Base-by-base conservation (phyloP, 306 rosid species). In the Canavalia ensiformis region DNA sequence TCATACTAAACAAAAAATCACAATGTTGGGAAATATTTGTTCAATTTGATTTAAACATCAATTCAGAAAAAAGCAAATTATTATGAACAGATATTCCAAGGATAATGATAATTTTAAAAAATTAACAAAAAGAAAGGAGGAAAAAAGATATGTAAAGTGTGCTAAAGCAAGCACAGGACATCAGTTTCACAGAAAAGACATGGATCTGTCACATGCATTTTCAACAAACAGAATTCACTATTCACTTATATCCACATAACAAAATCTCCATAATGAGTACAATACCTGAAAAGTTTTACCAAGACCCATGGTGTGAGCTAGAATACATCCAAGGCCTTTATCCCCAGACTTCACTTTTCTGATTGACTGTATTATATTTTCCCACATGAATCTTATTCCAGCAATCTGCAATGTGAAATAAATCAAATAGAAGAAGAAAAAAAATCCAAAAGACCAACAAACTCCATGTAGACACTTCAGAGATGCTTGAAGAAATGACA, bases 251-350 rank as follows among this genome's bases (percentile, higher is more conserved):
- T 11, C 7, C 47, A 79, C 58, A 76, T 54, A 74, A 42, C 46
- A 75, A 62, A 71, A 79, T 29, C 63, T 57, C 71, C 71, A 46
- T 41, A 78, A 60, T 31, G 64, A 69, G 59, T 55, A 41, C 18
- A 79, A 72, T 87, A 95, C 99, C 99, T 95, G 99, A 79, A 95
- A 84, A 35, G 99, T 95, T 95, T 95, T 95, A 72, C 99, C 99
- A 73, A 95, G 98, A 72, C 99, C 99, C 99, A 95, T 95, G 28
- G 91, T 95, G 86, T 95, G 99, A 81, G 99, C 98, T 51, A 95
- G 92, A 86, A 95, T 93, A 87, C 99, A 95, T 60, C 99, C 99
- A 88, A 95, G 98, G 75, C 98, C 99, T 83, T 91, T 93, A 87
- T 93, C 97, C 83, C 98, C 99, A 63, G 93, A 92, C 80, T 87